Evolutionary conservation across 768 basidiomycete species (phyloP).

Genomic region (Boletus huronensis): DNA sequence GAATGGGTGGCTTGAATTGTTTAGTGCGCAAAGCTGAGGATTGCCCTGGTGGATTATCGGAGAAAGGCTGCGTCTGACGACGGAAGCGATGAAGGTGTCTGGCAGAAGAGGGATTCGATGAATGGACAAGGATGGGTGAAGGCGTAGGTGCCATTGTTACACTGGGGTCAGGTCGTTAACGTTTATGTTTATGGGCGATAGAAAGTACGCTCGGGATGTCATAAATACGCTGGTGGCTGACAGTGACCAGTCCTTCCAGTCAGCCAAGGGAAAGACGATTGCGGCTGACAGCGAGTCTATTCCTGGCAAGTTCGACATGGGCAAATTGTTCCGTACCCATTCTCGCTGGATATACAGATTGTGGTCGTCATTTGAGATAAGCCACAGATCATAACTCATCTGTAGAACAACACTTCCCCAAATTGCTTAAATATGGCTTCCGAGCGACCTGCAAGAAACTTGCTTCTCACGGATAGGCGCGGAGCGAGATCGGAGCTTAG

Average conservation of each 20-base stretch:
- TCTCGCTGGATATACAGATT: not conserved
- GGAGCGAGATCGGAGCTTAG: not conserved
- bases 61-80: slow-evolving; percentile 10
- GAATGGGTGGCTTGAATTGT: slow-evolving; percentile 6
- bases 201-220: slow-evolving; percentile 1
- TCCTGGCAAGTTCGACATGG: not conserved
- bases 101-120: not conserved
- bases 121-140: slow-evolving; percentile 1
- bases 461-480: not conserved
- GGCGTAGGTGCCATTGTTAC: slow-evolving; percentile 23
- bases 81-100: slow-evolving; percentile 15
- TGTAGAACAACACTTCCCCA: not conserved
- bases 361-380: not conserved
- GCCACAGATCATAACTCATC: not conserved
- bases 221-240: slow-evolving; percentile 31
- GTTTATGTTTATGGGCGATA: not conserved
- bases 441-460: not conserved
- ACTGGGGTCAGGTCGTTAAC: not conserved
- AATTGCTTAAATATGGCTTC: too few species aligned
- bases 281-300: slow-evolving; percentile 20
- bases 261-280: slow-evolving; percentile 9
- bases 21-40: not conserved
- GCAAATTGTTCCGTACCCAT: not conserved
- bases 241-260: slow-evolving; percentile 8
- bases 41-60: slow-evolving; percentile 1